phyloP scores from a whole-genome alignment of 2,329 filamentous ascomycete genomes.

The Phoma herbarum region DNA sequence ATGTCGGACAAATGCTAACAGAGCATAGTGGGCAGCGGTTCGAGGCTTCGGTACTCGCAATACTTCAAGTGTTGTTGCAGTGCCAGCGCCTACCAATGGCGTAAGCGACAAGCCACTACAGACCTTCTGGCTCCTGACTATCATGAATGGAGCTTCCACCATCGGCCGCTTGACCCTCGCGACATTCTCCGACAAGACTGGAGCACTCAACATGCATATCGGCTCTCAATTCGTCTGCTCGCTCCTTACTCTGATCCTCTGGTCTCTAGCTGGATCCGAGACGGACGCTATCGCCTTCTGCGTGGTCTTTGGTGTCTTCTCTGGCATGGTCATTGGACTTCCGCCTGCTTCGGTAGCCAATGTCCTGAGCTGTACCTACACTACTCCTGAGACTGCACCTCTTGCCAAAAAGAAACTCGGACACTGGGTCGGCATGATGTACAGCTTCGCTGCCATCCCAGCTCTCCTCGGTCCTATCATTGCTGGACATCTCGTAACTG shows the following conservation, averaged over 20 bases:
- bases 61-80: slow-evolving; percentile 13
- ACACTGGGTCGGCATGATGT: slow-evolving; percentile 64
- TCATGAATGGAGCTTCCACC: slow-evolving; percentile 61
- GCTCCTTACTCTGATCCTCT: slow-evolving; percentile 55
- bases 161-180: slow-evolving; percentile 57
- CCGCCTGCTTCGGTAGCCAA: slow-evolving; percentile 60
- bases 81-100: slow-evolving; percentile 15
- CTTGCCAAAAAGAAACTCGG: slow-evolving; percentile 54
- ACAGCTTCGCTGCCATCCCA: slow-evolving; percentile 56
- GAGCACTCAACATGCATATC: slow-evolving; percentile 58
- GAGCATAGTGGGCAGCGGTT: slow-evolving; percentile 55
- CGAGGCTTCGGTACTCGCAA: slow-evolving; percentile 54
- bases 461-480: slow-evolving; percentile 59
- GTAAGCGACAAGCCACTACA: slow-evolving; percentile 49
- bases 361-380: slow-evolving; percentile 53
- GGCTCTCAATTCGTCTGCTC: slow-evolving; percentile 53
- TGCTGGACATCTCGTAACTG: slow-evolving; percentile 56
- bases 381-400: slow-evolving; percentile 34
- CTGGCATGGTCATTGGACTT: slow-evolving; percentile 60
- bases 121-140: slow-evolving; percentile 60
- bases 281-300: slow-evolving; percentile 57
- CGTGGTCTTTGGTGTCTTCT: slow-evolving; percentile 58
- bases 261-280: slow-evolving; percentile 53
- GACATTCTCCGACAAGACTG: slow-evolving; percentile 56
- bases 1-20: slow-evolving; percentile 24